Conservation (phyloP, 2,329 filamentous ascomycete species). For the Alternaria arbusti region DNA sequence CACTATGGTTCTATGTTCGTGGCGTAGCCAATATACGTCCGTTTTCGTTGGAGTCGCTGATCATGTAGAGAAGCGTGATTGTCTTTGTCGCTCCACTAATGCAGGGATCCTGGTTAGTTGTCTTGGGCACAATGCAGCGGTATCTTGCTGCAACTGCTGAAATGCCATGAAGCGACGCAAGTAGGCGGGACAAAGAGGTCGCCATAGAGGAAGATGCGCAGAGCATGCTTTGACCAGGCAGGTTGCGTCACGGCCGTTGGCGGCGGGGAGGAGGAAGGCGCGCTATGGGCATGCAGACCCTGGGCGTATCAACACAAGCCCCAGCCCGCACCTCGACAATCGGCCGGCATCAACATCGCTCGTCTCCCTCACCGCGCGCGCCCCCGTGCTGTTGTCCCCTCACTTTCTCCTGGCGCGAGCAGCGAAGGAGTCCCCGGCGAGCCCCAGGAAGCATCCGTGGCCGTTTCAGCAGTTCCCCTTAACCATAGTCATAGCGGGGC, state of each 20-base stretch:
- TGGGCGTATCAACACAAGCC: slow-evolving; percentile 24
- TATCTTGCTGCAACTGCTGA: not conserved
- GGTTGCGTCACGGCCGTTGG: slow-evolving; percentile 24
- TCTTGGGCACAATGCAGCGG: not conserved
- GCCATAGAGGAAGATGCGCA: not conserved
- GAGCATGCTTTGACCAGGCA: not conserved
- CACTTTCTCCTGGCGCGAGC: not conserved
- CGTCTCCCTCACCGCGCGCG: slow-evolving; percentile 2
- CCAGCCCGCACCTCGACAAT: slow-evolving; percentile 23
- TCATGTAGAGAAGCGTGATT: not conserved
- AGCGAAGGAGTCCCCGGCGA: slow-evolving; percentile 4
- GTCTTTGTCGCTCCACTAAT: not conserved
- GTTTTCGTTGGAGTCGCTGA: not conserved
- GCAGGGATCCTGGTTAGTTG: not conserved
- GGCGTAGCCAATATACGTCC: slow-evolving; percentile 11
- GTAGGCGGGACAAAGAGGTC: not conserved
- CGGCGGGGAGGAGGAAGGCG: slow-evolving; percentile 25
- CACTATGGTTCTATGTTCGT: slow-evolving; percentile 14
- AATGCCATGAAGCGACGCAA: not conserved
- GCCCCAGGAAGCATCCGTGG: not conserved
- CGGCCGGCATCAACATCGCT: slow-evolving; percentile 15
- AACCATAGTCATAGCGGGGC: slow-evolving; percentile 40
- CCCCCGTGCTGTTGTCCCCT: not conserved
- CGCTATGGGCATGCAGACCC: slow-evolving; percentile 27
- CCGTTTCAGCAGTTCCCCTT: slow-evolving; percentile 37